phyloP scores from a whole-genome alignment of 495 filamentous ascomycete genomes.

The Lasiosphaeria ovina region DNA sequence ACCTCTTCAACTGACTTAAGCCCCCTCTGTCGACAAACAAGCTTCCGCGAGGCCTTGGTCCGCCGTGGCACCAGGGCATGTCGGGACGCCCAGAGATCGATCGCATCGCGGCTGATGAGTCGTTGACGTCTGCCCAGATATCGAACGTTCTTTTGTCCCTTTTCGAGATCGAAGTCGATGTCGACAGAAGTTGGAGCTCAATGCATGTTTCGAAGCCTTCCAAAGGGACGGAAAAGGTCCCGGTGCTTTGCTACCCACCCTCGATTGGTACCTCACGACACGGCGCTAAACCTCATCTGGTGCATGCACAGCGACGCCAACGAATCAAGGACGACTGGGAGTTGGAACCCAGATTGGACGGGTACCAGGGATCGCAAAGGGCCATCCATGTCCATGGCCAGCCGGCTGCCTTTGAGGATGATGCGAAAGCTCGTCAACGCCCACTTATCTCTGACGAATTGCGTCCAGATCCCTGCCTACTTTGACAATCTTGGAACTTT shows the following conservation, averaged over 20 bases:
- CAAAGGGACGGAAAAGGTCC: too few relatives aligned
- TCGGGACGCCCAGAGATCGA: conserved; percentile 21
- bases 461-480: background rate
- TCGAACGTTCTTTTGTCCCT: conserved; percentile 8
- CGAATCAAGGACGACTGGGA: too few relatives aligned
- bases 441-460: conserved; percentile 19
- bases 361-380: too few relatives aligned
- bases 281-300: too few relatives aligned
- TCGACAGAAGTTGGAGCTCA: background rate
- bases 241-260: too few relatives aligned
- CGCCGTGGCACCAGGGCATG: conserved; percentile 15
- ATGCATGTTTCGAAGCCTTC: too few relatives aligned
- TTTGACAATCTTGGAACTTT: background rate
- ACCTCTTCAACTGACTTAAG: conserved; percentile 7
- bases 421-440: conserved; percentile 15
- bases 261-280: too few relatives aligned
- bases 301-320: too few relatives aligned
- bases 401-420: conserved; percentile 6
- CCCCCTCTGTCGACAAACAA: conserved; percentile 15
- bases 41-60: conserved; percentile 23
- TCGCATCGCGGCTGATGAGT: background rate
- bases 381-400: too few relatives aligned
- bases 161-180: conserved; percentile 1
- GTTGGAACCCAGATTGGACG: too few relatives aligned
- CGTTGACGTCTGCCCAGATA: conserved; percentile 20